Evolutionary conservation across 2,329 filamentous ascomycete species (phyloP).

Genomic region (Epichloe hybrida): DNA sequence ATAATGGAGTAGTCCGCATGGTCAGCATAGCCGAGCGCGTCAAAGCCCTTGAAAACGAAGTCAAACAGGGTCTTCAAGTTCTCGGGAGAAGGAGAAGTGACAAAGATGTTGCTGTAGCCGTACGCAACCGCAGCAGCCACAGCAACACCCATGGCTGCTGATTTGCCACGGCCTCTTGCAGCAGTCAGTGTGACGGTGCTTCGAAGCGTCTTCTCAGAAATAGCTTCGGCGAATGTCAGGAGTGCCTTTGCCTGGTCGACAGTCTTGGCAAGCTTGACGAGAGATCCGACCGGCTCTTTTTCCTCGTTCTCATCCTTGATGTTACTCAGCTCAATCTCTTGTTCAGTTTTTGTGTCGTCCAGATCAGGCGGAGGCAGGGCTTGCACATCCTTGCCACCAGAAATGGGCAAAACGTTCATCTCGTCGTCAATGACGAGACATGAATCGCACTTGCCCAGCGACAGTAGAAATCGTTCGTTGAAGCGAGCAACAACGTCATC

Average conservation of each 20-base stretch:
- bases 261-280: slow-evolving; percentile 76
- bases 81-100: slow-evolving; percentile 92
- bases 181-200: slow-evolving; percentile 91
- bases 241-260: slow-evolving; percentile 93
- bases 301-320: slow-evolving; percentile 83
- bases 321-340: slow-evolving; percentile 63
- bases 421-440: slow-evolving; percentile 97
- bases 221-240: slow-evolving; percentile 92
- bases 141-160: slow-evolving; percentile 85
- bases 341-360: slow-evolving; percentile 57
- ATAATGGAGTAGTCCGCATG: slow-evolving; percentile 97
- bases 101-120: slow-evolving; percentile 98
- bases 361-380: slow-evolving; percentile 63
- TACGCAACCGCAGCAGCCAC: slow-evolving; percentile 89
- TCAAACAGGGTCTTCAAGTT: slow-evolving; percentile 98
- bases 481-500: slow-evolving; percentile 89
- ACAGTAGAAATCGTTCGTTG: slow-evolving; percentile 94
- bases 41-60: slow-evolving; percentile 96
- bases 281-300: slow-evolving; percentile 69
- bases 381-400: slow-evolving; percentile 81
- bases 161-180: slow-evolving; percentile 90
- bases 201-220: slow-evolving; percentile 86
- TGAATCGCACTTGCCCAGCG: slow-evolving; percentile 84
- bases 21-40: slow-evolving; percentile 84
- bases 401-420: slow-evolving; percentile 92